A percentile compares a stretch with the other conserved stretches of the same genome.
These are phyloP conservation scores for Priceomyces melissophilus DNA, from an alignment of 805 yeast species.

Conservation along the genomic window DNA sequence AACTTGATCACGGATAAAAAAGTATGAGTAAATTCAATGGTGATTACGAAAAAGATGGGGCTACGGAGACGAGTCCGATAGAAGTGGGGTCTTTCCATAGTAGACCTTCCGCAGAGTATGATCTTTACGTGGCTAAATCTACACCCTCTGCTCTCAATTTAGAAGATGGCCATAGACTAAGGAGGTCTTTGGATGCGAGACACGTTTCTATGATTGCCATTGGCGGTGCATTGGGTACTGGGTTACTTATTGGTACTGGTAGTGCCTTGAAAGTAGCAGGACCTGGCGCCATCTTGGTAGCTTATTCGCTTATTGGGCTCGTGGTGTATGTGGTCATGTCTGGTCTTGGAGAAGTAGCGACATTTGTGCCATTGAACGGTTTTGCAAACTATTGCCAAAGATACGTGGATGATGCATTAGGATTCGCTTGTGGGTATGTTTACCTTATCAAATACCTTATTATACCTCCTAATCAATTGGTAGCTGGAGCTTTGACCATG, in stretches of 20 bases:
- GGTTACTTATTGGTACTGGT: slow-evolving; percentile 74
- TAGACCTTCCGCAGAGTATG: slow-evolving; percentile 47
- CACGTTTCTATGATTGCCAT: slow-evolving; percentile 73
- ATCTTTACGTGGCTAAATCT: slow-evolving; percentile 43
- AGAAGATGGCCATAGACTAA: slow-evolving; percentile 44
- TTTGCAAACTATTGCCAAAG: slow-evolving; percentile 63
- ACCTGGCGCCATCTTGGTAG: slow-evolving; percentile 59
- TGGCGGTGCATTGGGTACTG: slow-evolving; percentile 83
- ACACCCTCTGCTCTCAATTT: slow-evolving; percentile 31
- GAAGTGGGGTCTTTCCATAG: slow-evolving; percentile 29
- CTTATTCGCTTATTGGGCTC: slow-evolving; percentile 65
- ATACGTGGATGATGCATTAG: slow-evolving; percentile 64
- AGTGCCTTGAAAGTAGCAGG: slow-evolving; percentile 67
- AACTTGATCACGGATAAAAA: too few relatives aligned
- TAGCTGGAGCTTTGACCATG: slow-evolving; percentile 19
- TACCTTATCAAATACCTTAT: slow-evolving; percentile 54
- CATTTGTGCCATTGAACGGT: slow-evolving; percentile 65
- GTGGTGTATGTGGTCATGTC: slow-evolving; percentile 68
- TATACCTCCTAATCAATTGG: slow-evolving; percentile 24
- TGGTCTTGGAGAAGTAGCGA: slow-evolving; percentile 65
- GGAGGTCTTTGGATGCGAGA: slow-evolving; percentile 47
- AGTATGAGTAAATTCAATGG: too few relatives aligned
- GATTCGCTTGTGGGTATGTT: slow-evolving; percentile 66
- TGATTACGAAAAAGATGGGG: slow-evolving; percentile 13
- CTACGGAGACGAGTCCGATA: neutral